phyloP scores from a whole-genome alignment of 1,284 basidiomycete species.

The Sporisorium graminicola region DNA sequence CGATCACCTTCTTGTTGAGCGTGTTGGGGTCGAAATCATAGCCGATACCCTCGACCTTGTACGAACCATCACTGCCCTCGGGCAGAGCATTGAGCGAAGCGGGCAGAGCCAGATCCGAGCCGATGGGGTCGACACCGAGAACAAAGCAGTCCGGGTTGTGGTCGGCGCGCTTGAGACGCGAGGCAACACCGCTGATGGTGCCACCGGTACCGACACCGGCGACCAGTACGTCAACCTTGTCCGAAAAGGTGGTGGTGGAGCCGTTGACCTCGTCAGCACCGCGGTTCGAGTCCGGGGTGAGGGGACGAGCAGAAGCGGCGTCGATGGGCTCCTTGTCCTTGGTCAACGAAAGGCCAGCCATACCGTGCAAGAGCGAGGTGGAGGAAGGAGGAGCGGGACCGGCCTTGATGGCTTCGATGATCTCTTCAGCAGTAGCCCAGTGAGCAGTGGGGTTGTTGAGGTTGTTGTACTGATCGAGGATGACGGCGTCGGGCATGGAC shows the following conservation, averaged over 20 bases:
- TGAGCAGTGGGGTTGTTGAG: constrained; percentile 73
- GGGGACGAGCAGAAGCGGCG: constrained; percentile 31
- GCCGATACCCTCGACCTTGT: constrained; percentile 93
- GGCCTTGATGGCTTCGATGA: constrained; percentile 80
- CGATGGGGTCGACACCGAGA: constrained; percentile 93
- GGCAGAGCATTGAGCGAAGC: constrained; percentile 75
- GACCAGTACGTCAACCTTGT: constrained; percentile 81
- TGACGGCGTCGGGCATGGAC: constrained; percentile 85
- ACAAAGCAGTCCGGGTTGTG: constrained; percentile 71
- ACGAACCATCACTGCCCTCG: constrained; percentile 76
- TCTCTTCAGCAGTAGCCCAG: constrained; percentile 62
- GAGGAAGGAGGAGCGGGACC: constrained; percentile 63
- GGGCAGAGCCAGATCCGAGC: constrained; percentile 86
- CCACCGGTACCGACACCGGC: constrained; percentile 95
- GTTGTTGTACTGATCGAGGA: constrained; percentile 87
- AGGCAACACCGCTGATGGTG: constrained; percentile 87
- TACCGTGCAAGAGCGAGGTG: constrained; percentile 39
- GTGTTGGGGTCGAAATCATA: constrained; percentile 67
- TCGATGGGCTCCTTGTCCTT: constrained; percentile 21
- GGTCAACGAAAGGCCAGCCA: constrained; percentile 70
- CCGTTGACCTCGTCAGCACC: constrained; percentile 38
- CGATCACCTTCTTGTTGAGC: constrained; percentile 59
- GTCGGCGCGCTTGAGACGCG: constrained; percentile 75
- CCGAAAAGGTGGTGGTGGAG: constrained; percentile 28
- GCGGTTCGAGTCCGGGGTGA: constrained; percentile 53